Evolutionary conservation across 768 basidiomycete species (phyloP).

Genomic region (Tricholoma hemisulphureum): DNA sequence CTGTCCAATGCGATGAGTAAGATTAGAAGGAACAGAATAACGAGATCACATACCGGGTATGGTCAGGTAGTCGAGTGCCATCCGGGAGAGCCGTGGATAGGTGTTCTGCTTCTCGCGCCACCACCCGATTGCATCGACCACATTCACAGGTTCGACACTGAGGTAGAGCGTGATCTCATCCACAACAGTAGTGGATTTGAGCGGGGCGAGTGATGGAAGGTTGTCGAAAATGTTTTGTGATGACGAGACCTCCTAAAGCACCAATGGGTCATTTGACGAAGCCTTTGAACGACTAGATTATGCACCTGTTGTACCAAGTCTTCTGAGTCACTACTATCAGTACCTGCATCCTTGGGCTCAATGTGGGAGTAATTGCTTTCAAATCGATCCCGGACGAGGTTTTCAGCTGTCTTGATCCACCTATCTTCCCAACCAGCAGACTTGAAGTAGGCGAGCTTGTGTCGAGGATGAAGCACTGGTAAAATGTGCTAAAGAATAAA

Average conservation of each 20-base stretch:
- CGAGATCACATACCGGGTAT: conserved; percentile 15
- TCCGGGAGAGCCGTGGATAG: conserved; percentile 21
- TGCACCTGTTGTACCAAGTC: too few species aligned
- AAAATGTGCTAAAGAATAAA: too few species aligned
- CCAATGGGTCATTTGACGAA: neutral
- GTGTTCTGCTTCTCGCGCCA: conserved; percentile 12
- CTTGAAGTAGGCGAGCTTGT: too few species aligned
- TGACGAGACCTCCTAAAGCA: neutral
- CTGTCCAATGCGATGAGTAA: conserved; percentile 18
- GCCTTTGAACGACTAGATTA: conserved; percentile 19
- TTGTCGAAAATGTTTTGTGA: conserved; percentile 9
- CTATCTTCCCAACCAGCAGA: too few species aligned
- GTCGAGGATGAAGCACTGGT: too few species aligned
- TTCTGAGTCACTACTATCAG: too few species aligned
- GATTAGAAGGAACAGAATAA: conserved; percentile 22
- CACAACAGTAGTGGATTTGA: conserved; percentile 1
- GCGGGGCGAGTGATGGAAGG: conserved; percentile 15
- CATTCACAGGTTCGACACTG: too few species aligned
- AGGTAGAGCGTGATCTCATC: too few species aligned
- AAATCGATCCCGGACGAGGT: conserved; percentile 6
- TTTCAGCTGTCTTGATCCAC: too few species aligned
- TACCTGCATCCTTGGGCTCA: too few species aligned
- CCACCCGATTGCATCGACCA: conserved; percentile 21
- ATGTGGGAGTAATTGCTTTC: conserved; percentile 17
- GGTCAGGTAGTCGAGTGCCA: conserved; percentile 33